Evolutionary conservation across 768 basidiomycete genomes (phyloP).

Genomic region (Suillus subluteus): DNA sequence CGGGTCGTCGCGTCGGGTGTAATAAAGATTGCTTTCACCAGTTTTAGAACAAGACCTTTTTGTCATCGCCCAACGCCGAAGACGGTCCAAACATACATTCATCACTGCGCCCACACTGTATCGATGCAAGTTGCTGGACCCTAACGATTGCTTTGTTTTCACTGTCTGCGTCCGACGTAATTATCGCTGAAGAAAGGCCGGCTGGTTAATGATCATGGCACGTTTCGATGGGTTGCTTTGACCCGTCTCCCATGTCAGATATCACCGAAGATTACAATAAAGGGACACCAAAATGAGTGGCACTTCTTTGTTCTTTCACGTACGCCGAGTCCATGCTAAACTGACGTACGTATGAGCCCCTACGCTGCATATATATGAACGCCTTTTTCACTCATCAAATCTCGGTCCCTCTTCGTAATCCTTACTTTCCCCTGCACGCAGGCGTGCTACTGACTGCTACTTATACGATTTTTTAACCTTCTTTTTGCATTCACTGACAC

Average conservation of each 20-base stretch:
- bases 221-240: neutral
- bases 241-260: neutral
- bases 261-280: slow-evolving; percentile 17
- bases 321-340: neutral
- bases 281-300: slow-evolving; percentile 13
- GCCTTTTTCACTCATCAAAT: slow-evolving; percentile 2
- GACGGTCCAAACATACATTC: neutral
- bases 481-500: slow-evolving; percentile 8
- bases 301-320: slow-evolving; percentile 13
- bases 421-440: slow-evolving; percentile 14
- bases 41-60: slow-evolving; percentile 27
- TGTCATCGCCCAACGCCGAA: slow-evolving; percentile 3
- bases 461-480: slow-evolving; percentile 1
- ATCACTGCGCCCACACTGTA: slow-evolving; percentile 16
- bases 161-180: slow-evolving; percentile 9
- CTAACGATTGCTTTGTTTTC: slow-evolving; percentile 18
- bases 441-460: slow-evolving; percentile 15
- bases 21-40: neutral
- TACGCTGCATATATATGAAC: slow-evolving; percentile 23
- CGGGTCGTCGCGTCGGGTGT: slow-evolving; percentile 6
- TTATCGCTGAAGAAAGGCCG: neutral
- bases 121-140: slow-evolving; percentile 3
- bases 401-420: slow-evolving; percentile 21
- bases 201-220: neutral
- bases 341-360: neutral